Base-by-base conservation (phyloP, 78 protist genomes). In the Capsaspora owczarzaki region DNA sequence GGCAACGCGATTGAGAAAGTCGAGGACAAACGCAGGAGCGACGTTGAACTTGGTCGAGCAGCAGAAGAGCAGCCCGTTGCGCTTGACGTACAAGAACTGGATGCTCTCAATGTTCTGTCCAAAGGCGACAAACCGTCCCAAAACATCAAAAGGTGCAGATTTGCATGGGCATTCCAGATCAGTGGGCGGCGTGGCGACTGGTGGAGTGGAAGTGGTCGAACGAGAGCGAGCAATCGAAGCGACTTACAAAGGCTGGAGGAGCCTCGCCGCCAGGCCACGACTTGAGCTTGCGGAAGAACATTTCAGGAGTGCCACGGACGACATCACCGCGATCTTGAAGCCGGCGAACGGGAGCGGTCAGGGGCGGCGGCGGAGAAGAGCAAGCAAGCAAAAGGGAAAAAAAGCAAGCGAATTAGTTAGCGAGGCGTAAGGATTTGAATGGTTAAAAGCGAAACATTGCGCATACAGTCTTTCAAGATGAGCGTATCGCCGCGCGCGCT, bases 401-500 rank as follows among this genome's bases (percentile, higher is more conserved):
- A 51, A 22, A 51, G 1, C 63, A 35, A 74, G 29, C 2, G 78
- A 35, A 74, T 25, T 2, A 5, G 29, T 16, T 14, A 27, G 19
- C 63, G 2, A 12, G 43, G 2, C 37, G 31, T 19, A 37, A 25
- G 1, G 56, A 31, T 27, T 12, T 78, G 43, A 6, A 4, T 35
- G 27, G 38, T 6, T 46, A 29, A n/a, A n/a, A n/a, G n/a, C n/a
- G 38, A 4, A 31, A n/a, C 4, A 75, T 8, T 23, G 44, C 14
- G 63, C 84, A 14, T 72, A 89, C 91, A 93, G 78, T 93, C 96
- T 76, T 79, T 82, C 74, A 51, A 61, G 16, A 93, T 80, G 71
- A 93, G 85, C 25, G 91, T 74, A 77, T 93, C 94, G 38, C 96
- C 96, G 70, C 90, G 81, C n/a, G 83, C 74, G 35, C 89, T 81